Conservation (phyloP, 441 rosid genomes). For the Erodium texanum region DNA sequence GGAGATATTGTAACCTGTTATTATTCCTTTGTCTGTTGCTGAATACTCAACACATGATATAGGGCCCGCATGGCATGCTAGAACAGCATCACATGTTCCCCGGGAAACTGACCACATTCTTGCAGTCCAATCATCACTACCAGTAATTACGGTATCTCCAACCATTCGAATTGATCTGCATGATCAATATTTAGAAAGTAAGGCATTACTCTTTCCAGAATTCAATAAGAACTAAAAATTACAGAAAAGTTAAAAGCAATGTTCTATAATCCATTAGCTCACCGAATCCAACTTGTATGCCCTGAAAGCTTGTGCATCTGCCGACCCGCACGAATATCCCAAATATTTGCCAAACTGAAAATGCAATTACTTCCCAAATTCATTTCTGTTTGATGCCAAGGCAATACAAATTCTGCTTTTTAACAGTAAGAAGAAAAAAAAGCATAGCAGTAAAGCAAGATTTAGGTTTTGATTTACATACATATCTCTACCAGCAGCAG, state of each 20-base stretch:
- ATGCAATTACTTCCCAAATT: slow-evolving; percentile 19
- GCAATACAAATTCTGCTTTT: background rate
- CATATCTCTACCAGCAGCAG: slow-evolving; percentile 98
- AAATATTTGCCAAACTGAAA: slow-evolving; percentile 77
- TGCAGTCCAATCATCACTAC: slow-evolving; percentile 99
- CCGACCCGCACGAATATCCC: slow-evolving; percentile 96
- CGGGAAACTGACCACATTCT: slow-evolving; percentile 92
- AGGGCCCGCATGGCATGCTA: slow-evolving; percentile 98
- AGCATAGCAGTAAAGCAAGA: slow-evolving; percentile 5
- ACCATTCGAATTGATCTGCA: slow-evolving; percentile 94
- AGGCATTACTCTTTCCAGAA: slow-evolving; percentile 10
- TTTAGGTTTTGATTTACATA: slow-evolving; percentile 31
- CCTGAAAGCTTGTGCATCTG: slow-evolving; percentile 96
- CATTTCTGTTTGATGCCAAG: background rate
- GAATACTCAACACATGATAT: slow-evolving; percentile 78
- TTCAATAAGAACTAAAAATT: background rate
- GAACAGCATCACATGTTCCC: slow-evolving; percentile 84
- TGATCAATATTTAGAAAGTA: slow-evolving; percentile 15
- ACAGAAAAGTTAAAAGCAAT: slow-evolving; percentile 6
- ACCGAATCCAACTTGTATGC: slow-evolving; percentile 95
- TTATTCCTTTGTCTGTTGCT: slow-evolving; percentile 70
- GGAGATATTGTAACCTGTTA: slow-evolving; percentile 52
- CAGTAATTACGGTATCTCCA: slow-evolving; percentile 83
- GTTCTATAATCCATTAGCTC: slow-evolving; percentile 24
- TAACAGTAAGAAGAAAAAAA: background rate